These are phyloP conservation scores for Tricholoma sp. DNA, from an alignment of 768 basidiomycete genomes.

Conservation along the genomic window DNA sequence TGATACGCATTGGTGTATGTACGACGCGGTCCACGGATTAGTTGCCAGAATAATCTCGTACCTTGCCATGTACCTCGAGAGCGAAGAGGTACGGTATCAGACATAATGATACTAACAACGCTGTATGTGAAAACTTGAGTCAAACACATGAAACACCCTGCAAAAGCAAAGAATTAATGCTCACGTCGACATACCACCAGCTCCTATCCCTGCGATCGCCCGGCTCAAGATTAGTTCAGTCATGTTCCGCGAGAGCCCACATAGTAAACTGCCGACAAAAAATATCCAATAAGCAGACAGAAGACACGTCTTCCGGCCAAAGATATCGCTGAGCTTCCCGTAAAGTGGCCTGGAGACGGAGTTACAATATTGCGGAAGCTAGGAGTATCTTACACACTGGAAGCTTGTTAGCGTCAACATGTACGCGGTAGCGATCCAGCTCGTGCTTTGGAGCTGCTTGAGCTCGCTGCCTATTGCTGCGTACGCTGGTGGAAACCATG, in stretches of 20 bases:
- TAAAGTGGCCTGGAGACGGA: conserved; percentile 44
- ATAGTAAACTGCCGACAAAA: conserved; percentile 47
- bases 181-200: conserved; percentile 60
- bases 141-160: too few relatives aligned
- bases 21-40: too few relatives aligned
- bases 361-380: background rate
- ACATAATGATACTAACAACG: conserved; percentile 60
- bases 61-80: conserved; percentile 71
- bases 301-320: conserved; percentile 54
- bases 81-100: conserved; percentile 59
- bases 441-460: conserved; percentile 57
- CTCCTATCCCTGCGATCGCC: conserved; percentile 55
- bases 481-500: conserved; percentile 29
- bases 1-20: background rate
- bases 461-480: conserved; percentile 56
- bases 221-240: conserved; percentile 47
- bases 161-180: conserved; percentile 12
- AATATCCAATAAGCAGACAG: conserved; percentile 52
- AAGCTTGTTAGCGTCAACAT: conserved; percentile 57
- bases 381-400: conserved; percentile 36
- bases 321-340: conserved; percentile 63
- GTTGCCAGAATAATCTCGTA: conserved; percentile 9
- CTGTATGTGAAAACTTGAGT: conserved; percentile 22
- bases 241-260: conserved; percentile 51
- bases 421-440: conserved; percentile 64